phyloP scores from a whole-genome alignment of 2,329 filamentous ascomycete species.

The Colletotrichum sp. region DNA sequence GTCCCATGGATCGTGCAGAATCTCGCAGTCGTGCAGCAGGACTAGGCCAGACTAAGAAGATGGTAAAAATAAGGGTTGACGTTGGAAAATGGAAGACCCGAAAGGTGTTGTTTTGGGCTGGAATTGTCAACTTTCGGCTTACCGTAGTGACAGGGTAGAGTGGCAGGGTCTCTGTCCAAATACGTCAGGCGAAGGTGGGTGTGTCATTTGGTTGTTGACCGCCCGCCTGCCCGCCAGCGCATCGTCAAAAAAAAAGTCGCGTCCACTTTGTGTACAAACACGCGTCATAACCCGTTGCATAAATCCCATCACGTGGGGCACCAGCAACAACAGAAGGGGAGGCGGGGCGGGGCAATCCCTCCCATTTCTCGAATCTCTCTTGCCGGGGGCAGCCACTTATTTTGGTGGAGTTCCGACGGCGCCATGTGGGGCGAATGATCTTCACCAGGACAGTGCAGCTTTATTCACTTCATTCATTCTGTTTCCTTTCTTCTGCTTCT shows the following conservation, averaged over 20 bases:
- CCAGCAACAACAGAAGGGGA: conserved; percentile 1
- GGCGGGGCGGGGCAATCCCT: neutral
- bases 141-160: conserved; percentile 6
- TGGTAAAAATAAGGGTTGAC: neutral
- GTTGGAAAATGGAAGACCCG: neutral
- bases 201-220: neutral
- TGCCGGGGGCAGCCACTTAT: neutral
- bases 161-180: conserved; percentile 8
- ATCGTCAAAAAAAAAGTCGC: conserved; percentile 9
- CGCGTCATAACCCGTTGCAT: conserved; percentile 17
- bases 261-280: conserved; percentile 10
- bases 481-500: neutral
- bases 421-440: neutral
- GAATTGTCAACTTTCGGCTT: conserved; percentile 4
- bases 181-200: conserved; percentile 1
- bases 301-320: conserved; percentile 12
- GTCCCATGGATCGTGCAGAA: neutral
- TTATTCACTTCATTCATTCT: neutral
- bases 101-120: neutral
- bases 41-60: neutral
- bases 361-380: neutral
- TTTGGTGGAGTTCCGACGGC: neutral
- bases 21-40: neutral
- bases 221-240: neutral
- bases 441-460: neutral